These are phyloP conservation scores for Cystoisospora suis DNA, from an alignment of 169 alveolate species.

Conservation along the genomic window DNA sequence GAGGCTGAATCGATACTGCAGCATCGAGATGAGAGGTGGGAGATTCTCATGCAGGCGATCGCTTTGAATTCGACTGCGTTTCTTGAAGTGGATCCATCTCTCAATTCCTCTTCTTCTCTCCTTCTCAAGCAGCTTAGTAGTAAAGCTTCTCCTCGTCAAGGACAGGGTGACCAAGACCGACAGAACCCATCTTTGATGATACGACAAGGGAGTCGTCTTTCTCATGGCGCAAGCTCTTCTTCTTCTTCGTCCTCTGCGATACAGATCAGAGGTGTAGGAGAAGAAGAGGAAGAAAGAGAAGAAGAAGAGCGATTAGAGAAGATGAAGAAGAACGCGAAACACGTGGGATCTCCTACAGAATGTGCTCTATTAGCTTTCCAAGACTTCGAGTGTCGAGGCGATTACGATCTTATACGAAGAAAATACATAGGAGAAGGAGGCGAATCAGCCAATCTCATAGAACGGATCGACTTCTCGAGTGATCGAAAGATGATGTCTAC, in stretches of 20 bases:
- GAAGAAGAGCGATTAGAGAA: neutral
- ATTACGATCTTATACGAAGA: slow-evolving; percentile 54
- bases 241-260: too few relatives aligned
- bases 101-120: too few relatives aligned
- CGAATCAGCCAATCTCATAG: slow-evolving; percentile 35
- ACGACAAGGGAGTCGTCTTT: too few relatives aligned
- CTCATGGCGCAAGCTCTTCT: too few relatives aligned
- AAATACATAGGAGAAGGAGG: slow-evolving; percentile 19
- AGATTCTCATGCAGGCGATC: slow-evolving; percentile 58
- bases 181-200: too few relatives aligned
- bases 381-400: slow-evolving; percentile 41
- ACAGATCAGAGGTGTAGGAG: neutral
- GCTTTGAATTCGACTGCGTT: slow-evolving; percentile 78
- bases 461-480: slow-evolving; percentile 76
- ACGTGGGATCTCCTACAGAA: slow-evolving; percentile 84
- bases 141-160: too few relatives aligned
- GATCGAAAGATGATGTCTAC: slow-evolving; percentile 86
- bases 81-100: slow-evolving; percentile 57
- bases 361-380: slow-evolving; percentile 83
- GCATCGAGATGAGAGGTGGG: slow-evolving; percentile 1
- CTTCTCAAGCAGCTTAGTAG: too few relatives aligned
- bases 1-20: neutral
- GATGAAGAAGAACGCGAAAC: slow-evolving; percentile 27
- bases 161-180: too few relatives aligned
- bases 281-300: neutral